Conservation (phyloP, 192 early-diverging fungal species). For the Lobosporangium transversale region DNA sequence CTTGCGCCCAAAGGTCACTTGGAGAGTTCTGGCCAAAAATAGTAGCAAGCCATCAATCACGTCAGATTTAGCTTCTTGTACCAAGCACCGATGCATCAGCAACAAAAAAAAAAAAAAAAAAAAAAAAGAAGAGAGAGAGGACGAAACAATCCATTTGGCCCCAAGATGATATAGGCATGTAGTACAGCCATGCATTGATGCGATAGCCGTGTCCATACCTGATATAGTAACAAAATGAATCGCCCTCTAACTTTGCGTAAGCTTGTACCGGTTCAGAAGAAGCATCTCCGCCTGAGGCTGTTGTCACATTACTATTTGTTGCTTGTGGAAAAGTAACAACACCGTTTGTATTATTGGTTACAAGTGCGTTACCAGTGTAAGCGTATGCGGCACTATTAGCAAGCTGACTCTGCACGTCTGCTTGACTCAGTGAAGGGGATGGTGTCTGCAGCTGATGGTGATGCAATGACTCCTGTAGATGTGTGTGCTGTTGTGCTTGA, state of each 20-base stretch:
- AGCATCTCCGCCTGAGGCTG: slow-evolving; percentile 12
- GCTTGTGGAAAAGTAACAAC: slow-evolving; percentile 22
- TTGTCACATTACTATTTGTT: slow-evolving; percentile 8
- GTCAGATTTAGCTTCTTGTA: no score
- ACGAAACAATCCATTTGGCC: background rate
- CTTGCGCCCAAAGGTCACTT: slow-evolving; percentile 81
- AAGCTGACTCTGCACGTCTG: slow-evolving; percentile 8
- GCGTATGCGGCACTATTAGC: background rate
- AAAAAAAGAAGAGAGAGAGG: background rate
- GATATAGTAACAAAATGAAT: slow-evolving; percentile 87
- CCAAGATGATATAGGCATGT: no score
- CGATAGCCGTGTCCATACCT: no score
- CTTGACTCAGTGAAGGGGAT: background rate
- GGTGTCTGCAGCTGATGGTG: slow-evolving; percentile 11
- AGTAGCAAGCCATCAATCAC: no score
- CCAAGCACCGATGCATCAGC: no score
- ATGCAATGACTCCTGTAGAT: slow-evolving; percentile 8
- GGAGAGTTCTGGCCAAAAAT: slow-evolving; percentile 70
- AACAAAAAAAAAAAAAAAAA: background rate
- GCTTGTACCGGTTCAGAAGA: slow-evolving; percentile 76
- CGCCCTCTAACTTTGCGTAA: slow-evolving; percentile 90
- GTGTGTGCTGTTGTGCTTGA: slow-evolving; percentile 10
- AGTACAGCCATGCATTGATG: no score
- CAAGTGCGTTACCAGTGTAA: background rate
- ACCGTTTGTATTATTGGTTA: background rate